A percentile compares a stretch with the other conserved stretches of the same genome.
These are phyloP conservation scores for Plasmodium sp. DNA, from an alignment of 169 alveolate genomes.

Conservation along the genomic window DNA sequence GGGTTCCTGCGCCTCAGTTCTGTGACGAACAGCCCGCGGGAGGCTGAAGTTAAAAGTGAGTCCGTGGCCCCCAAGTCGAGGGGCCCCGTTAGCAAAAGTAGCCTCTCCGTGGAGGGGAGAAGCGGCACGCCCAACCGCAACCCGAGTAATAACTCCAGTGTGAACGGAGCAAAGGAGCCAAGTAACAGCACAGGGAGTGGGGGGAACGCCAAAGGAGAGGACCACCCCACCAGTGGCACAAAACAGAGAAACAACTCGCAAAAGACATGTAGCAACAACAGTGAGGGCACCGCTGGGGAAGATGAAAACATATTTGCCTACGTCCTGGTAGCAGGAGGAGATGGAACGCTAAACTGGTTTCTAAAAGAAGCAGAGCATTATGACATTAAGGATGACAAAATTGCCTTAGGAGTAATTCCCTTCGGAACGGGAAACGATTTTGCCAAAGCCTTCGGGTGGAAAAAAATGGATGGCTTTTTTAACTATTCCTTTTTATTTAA, in stretches of 20 bases:
- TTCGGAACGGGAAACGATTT: constrained; percentile 97
- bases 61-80: background rate
- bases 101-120: background rate
- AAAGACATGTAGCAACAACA: background rate
- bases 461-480: constrained; percentile 80
- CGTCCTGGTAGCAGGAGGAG: constrained; percentile 95
- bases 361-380: constrained; percentile 87
- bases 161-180: background rate
- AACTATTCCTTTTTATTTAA: constrained; percentile 85
- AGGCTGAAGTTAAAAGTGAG: background rate
- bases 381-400: constrained; percentile 79
- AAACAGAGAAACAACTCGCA: constrained; percentile 14
- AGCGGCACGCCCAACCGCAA: background rate
- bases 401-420: constrained; percentile 93
- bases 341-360: constrained; percentile 96
- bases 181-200: background rate
- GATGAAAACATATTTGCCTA: constrained; percentile 27
- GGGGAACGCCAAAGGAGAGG: background rate
- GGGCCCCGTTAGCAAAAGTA: background rate
- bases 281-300: background rate
- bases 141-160: background rate
- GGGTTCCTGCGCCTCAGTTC: constrained; percentile 81
- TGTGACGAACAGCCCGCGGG: background rate
- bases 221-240: background rate
- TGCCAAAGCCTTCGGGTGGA: constrained; percentile 94